A percentile compares a stretch with the other conserved stretches of the same genome.
Conservation (phyloP, 352 stramenopile species). For the Aphanomyces stellatus region DNA sequence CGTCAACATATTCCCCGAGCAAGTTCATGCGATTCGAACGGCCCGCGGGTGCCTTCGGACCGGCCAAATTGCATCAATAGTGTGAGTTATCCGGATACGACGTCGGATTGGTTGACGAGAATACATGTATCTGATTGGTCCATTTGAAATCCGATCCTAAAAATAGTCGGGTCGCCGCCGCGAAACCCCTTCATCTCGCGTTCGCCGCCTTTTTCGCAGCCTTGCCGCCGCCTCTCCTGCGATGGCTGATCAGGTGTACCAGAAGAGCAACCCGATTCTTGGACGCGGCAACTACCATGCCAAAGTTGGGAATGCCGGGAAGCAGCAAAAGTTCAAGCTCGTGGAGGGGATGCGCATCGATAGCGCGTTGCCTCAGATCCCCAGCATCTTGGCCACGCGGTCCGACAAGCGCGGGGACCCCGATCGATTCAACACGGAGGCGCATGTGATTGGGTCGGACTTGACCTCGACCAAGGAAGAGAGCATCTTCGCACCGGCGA, state of each 20-base stretch:
- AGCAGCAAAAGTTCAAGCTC: slow-evolving; percentile 76
- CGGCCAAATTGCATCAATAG: too few species aligned
- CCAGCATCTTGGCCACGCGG: slow-evolving; percentile 45
- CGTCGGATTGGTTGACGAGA: not conserved
- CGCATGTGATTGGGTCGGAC: slow-evolving; percentile 44
- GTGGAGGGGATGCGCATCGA: slow-evolving; percentile 55
- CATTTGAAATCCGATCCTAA: too few species aligned
- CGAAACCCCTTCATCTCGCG: not conserved
- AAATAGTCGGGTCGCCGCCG: too few species aligned
- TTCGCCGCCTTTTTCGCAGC: not conserved
- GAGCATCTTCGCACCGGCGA: slow-evolving; percentile 76
- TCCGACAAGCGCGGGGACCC: slow-evolving; percentile 40
- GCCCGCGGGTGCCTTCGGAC: too few species aligned
- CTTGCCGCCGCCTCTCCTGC: not conserved
- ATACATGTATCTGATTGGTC: not conserved
- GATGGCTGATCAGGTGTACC: slow-evolving; percentile 11
- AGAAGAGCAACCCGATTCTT: slow-evolving; percentile 46
- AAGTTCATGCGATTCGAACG: not conserved
- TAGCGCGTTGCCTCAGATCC: slow-evolving; percentile 45
- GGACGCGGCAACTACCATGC: slow-evolving; percentile 66
- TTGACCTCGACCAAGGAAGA: slow-evolving; percentile 29
- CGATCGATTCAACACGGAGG: slow-evolving; percentile 48
- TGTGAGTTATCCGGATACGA: not conserved
- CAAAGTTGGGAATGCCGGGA: slow-evolving; percentile 49
- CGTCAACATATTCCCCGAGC: not conserved